phyloP scores from a whole-genome alignment of 202 grass and related monocot species.

The Schoenoplectus triqueter region DNA sequence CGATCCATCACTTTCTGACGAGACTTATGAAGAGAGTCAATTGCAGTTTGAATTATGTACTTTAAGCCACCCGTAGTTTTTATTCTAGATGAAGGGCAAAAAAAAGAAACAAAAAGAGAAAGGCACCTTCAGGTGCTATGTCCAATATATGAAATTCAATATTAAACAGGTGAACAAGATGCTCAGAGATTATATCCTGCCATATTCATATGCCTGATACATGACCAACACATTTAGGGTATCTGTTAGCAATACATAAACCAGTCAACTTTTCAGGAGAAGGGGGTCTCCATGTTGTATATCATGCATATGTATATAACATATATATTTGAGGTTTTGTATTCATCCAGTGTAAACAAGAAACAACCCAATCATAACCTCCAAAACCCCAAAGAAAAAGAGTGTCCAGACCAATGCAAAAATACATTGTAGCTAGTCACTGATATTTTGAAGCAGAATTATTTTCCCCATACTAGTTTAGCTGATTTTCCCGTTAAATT shows the following conservation, averaged over 20 bases:
- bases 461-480: neutral
- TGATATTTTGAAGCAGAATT: slow-evolving; percentile 19
- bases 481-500: neutral
- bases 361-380: neutral
- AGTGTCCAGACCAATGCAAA: neutral
- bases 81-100: slow-evolving; percentile 59
- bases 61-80: slow-evolving; percentile 68
- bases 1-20: slow-evolving; percentile 68
- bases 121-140: slow-evolving; percentile 8
- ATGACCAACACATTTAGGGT: neutral
- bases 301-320: neutral
- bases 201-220: neutral
- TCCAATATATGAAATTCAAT: neutral
- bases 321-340: neutral
- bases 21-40: slow-evolving; percentile 77
- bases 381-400: neutral
- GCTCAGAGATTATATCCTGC: neutral
- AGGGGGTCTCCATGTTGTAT: neutral
- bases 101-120: slow-evolving; percentile 25
- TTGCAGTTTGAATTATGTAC: slow-evolving; percentile 73
- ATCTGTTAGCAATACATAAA: neutral
- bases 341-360: slow-evolving; percentile 3
- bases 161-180: slow-evolving; percentile 1
- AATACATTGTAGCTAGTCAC: neutral
- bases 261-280: too few species aligned